These are phyloP conservation scores for Lasiosphaeria miniovina DNA, from an alignment of 495 filamentous ascomycete genomes.

Conservation along the genomic window DNA sequence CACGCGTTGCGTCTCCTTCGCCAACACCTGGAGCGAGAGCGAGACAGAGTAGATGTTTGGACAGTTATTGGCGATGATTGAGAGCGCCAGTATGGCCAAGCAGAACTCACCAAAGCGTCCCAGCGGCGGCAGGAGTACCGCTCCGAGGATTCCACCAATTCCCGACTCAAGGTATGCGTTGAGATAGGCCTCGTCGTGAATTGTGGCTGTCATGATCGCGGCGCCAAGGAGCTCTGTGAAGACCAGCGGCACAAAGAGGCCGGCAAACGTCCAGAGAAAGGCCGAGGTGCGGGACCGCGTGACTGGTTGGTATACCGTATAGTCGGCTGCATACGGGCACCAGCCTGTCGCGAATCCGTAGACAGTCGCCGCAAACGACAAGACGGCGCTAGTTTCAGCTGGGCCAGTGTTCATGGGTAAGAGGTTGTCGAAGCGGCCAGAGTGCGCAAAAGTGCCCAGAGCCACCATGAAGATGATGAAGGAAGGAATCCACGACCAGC, in stretches of 20 bases:
- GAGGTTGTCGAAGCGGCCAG: slow-evolving; percentile 66
- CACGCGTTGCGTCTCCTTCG: slow-evolving; percentile 59
- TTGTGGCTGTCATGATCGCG: slow-evolving; percentile 64
- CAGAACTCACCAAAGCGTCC: slow-evolving; percentile 82
- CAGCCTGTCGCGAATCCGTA: slow-evolving; percentile 80
- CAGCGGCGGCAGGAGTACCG: slow-evolving; percentile 62
- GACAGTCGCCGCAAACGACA: slow-evolving; percentile 71
- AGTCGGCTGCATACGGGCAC: slow-evolving; percentile 78
- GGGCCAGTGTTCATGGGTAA: slow-evolving; percentile 59
- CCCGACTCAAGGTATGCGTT: slow-evolving; percentile 58
- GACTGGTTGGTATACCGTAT: slow-evolving; percentile 73
- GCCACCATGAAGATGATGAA: slow-evolving; percentile 76
- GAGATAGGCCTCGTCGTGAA: slow-evolving; percentile 53
- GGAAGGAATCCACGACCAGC: slow-evolving; percentile 75
- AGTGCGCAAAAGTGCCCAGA: slow-evolving; percentile 70
- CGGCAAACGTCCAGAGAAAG: slow-evolving; percentile 68
- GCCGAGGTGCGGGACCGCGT: slow-evolving; percentile 53
- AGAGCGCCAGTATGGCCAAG: slow-evolving; percentile 72
- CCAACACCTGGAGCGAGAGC: slow-evolving; percentile 70
- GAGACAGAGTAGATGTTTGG: slow-evolving; percentile 86
- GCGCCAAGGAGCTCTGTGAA: slow-evolving; percentile 80
- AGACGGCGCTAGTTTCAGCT: slow-evolving; percentile 59
- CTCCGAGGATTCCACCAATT: slow-evolving; percentile 68
- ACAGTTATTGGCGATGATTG: slow-evolving; percentile 81
- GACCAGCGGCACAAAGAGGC: slow-evolving; percentile 67